phyloP scores from a whole-genome alignment of 805 yeast species.

The Metschnikowia kunwiensis region DNA sequence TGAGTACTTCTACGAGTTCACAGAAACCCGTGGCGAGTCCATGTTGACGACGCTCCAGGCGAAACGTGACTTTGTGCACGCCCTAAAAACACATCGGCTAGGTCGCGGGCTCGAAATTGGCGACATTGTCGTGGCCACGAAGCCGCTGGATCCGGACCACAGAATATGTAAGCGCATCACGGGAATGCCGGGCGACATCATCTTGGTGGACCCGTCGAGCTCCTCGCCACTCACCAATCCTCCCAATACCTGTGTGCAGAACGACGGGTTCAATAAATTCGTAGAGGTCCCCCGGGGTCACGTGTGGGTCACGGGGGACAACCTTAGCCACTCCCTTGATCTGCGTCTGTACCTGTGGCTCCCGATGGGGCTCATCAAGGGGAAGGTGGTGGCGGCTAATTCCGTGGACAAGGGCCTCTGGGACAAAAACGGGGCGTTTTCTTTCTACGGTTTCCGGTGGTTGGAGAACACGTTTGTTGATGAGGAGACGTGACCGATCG shows the following conservation, averaged over 20 bases:
- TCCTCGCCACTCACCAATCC: slow-evolving; percentile 41
- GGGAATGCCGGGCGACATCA: slow-evolving; percentile 93
- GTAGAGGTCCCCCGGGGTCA: slow-evolving; percentile 90
- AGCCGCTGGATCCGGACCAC: slow-evolving; percentile 84
- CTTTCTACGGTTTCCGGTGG: slow-evolving; percentile 53
- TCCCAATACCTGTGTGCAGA: slow-evolving; percentile 22
- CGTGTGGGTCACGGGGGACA: slow-evolving; percentile 97
- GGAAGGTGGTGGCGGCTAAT: slow-evolving; percentile 75
- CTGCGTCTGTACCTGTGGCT: slow-evolving; percentile 86
- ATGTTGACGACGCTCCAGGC: slow-evolving; percentile 89
- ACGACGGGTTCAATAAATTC: slow-evolving; percentile 51
- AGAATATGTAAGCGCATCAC: slow-evolving; percentile 90
- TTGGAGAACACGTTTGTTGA: slow-evolving; percentile 49
- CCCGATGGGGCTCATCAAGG: slow-evolving; percentile 85
- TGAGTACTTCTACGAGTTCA: slow-evolving; percentile 65
- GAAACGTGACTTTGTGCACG: slow-evolving; percentile 74
- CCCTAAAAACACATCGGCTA: slow-evolving; percentile 56
- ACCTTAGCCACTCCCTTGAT: slow-evolving; percentile 80
- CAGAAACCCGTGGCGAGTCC: slow-evolving; percentile 87
- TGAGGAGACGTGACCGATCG: slow-evolving; percentile 24
- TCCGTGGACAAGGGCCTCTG: slow-evolving; percentile 47
- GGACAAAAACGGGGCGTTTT: slow-evolving; percentile 29
- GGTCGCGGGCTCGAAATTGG: slow-evolving; percentile 76
- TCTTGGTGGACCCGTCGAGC: slow-evolving; percentile 76
- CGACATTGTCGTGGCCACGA: slow-evolving; percentile 80